Base-by-base conservation (phyloP, 2,329 filamentous ascomycete species). In the Botryotinia globosa region DNA sequence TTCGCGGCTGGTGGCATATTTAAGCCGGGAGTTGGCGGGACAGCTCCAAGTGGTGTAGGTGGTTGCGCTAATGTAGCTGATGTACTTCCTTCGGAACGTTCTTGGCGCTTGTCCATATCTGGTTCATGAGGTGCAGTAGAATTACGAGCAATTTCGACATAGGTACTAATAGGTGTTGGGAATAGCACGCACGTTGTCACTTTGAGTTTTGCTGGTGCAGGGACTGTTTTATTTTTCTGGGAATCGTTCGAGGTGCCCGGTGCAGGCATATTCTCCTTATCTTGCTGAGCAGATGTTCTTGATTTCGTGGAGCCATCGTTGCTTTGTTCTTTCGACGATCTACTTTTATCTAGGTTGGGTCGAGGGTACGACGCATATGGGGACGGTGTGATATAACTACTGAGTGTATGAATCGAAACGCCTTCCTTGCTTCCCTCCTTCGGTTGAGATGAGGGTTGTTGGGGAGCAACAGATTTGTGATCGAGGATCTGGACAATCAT, bases 401-500 rank as follows among this genome's bases (percentile, higher is more conserved):
- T 97, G 81, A 94, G 93, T 81, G 97, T 97, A 82, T 99, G 94
- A 62, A 99, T 91, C 0, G 94, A 98, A 75, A 93, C 95, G 18
- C 91, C 87, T 71, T 90, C 91, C 76, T 86, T 90, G 51, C 88
- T 87, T 32, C 87, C 84, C 1, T 88, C 85, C 39, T 84, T 84
- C 69, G 84, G 85, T 67, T 84, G 87, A 72, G 84, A 83, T 77
- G 85, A 85, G 76, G 88, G 89, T 79, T 93, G 90, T 77, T 87
- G 84, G 74, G 87, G 86, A 64, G 86, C 86, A 59, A 84, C 84
- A 0, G 91, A 89, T 78, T 92, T 93, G 83, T 97, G 93, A 80
- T 98, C 93, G 78, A 97, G 89, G n/a, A 98, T 85, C 81, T 97
- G 91, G 51, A 99, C 94, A 77, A 99, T 98, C 73, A 99, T 87